phyloP scores from a whole-genome alignment of 2,329 filamentous ascomycete genomes.

The Fusarium guadeloupense region DNA sequence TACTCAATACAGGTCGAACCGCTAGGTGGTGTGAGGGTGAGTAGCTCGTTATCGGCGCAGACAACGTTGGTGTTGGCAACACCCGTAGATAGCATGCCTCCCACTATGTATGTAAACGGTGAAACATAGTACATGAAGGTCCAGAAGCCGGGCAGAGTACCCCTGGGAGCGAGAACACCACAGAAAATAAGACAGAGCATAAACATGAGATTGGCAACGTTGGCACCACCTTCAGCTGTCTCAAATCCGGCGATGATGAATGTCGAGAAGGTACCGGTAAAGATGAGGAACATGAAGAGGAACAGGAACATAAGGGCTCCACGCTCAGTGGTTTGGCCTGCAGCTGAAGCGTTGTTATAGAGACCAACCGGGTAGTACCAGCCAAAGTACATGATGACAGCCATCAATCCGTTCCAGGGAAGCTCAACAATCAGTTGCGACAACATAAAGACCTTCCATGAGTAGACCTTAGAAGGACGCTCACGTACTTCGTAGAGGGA shows the following conservation, averaged over 20 bases:
- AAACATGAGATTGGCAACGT: constrained; percentile 73
- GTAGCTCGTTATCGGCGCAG: constrained; percentile 76
- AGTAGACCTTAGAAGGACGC: constrained; percentile 83
- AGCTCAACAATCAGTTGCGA: constrained; percentile 86
- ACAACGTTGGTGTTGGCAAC: constrained; percentile 72
- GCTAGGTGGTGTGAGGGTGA: constrained; percentile 68
- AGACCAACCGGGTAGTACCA: constrained; percentile 91
- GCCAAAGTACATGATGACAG: constrained; percentile 78
- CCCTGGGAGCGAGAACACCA: constrained; percentile 46
- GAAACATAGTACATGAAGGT: constrained; percentile 71
- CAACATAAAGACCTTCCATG: constrained; percentile 86
- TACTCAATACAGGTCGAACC: constrained; percentile 69
- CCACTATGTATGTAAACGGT: constrained; percentile 84
- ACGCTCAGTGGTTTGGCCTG: constrained; percentile 70
- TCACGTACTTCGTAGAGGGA: constrained; percentile 87
- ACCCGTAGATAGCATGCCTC: constrained; percentile 75
- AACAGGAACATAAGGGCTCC: constrained; percentile 83
- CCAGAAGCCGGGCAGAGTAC: constrained; percentile 65
- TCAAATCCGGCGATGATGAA: constrained; percentile 77
- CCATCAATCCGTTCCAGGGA: constrained; percentile 82
- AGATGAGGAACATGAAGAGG: constrained; percentile 78
- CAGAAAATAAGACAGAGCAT: constrained; percentile 62
- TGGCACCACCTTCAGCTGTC: constrained; percentile 71
- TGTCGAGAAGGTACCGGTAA: constrained; percentile 82
- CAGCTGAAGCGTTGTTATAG: constrained; percentile 72